Evolutionary conservation across 345 rosid species (phyloP).

Genomic region (Limnanthes douglasii): DNA sequence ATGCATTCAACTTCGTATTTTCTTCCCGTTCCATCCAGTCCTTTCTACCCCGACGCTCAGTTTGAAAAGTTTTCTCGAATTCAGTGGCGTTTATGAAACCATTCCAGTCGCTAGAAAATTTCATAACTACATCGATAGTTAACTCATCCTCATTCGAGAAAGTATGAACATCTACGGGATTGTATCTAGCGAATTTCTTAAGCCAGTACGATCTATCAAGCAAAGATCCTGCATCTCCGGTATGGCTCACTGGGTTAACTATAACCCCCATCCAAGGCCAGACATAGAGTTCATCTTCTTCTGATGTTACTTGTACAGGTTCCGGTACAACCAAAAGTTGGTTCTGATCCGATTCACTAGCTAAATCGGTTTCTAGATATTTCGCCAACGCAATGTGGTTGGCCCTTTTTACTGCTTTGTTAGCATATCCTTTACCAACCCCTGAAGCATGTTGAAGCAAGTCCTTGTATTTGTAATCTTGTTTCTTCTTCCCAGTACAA

Average conservation of each 20-base stretch:
- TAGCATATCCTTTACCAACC: constrained; percentile 65
- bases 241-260: constrained; percentile 15
- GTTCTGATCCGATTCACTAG: constrained; percentile 24
- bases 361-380: constrained; percentile 48
- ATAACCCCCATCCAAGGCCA: constrained; percentile 88
- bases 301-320: constrained; percentile 6
- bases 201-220: constrained; percentile 39
- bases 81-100: constrained; percentile 40
- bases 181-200: constrained; percentile 36
- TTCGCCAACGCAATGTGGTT: constrained; percentile 62
- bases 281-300: constrained; percentile 32
- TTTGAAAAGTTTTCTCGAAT: constrained; percentile 55
- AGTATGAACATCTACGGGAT: constrained; percentile 32
- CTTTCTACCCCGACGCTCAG: constrained; percentile 24
- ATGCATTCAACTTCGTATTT: constrained; percentile 20
- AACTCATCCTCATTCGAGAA: constrained; percentile 29
- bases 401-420: constrained; percentile 54
- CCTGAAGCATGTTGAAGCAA: constrained; percentile 80
- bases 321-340: constrained; percentile 11
- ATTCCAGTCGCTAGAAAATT: constrained; percentile 41
- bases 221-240: constrained; percentile 8
- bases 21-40: constrained; percentile 33
- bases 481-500: constrained; percentile 86
- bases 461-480: constrained; percentile 62
- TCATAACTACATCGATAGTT: constrained; percentile 34